Evolutionary conservation across 495 filamentous ascomycete species (phyloP).

Genomic region (Neurospora tetraspora): DNA sequence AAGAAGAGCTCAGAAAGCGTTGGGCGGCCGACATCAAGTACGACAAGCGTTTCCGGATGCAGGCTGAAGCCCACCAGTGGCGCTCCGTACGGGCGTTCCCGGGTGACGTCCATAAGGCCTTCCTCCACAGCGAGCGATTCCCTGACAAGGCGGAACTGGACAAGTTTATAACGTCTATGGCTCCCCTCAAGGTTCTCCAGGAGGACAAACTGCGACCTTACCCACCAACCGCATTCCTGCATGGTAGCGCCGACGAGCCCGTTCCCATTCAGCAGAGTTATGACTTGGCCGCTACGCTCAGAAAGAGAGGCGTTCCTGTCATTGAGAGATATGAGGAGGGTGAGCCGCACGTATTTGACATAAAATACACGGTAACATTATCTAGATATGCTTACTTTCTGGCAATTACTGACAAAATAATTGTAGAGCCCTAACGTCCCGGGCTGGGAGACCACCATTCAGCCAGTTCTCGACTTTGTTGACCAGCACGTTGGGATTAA

Average conservation of each 20-base stretch:
- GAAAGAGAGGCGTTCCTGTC: constrained; percentile 9
- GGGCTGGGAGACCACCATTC: constrained; percentile 17
- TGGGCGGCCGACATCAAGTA: constrained; percentile 16
- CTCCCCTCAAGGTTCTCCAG: constrained; percentile 9
- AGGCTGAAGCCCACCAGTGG: constrained; percentile 18
- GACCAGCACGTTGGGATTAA: constrained; percentile 4
- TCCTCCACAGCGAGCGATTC: constrained; percentile 18
- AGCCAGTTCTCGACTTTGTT: constrained; percentile 18
- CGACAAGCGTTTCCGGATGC: constrained; percentile 10
- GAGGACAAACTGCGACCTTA: constrained; percentile 4
- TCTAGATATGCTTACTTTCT: background rate
- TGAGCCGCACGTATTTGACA: constrained; percentile 15
- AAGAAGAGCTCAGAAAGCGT: constrained; percentile 7
- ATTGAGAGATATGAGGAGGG: constrained; percentile 18
- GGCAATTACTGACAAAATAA: background rate
- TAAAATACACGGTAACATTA: constrained; percentile 16
- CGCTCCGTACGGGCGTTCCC: background rate
- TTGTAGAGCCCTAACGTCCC: constrained; percentile 7
- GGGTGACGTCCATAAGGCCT: constrained; percentile 5
- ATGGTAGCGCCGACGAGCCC: constrained; percentile 14
- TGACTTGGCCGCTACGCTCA: constrained; percentile 12
- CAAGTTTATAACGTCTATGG: constrained; percentile 11
- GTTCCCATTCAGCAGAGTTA: constrained; percentile 15
- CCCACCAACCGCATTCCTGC: constrained; percentile 21
- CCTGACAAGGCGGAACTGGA: constrained; percentile 5